These are phyloP conservation scores for Colletotrichum sp. DNA, from an alignment of 2,329 filamentous ascomycete species.

Conservation along the genomic window DNA sequence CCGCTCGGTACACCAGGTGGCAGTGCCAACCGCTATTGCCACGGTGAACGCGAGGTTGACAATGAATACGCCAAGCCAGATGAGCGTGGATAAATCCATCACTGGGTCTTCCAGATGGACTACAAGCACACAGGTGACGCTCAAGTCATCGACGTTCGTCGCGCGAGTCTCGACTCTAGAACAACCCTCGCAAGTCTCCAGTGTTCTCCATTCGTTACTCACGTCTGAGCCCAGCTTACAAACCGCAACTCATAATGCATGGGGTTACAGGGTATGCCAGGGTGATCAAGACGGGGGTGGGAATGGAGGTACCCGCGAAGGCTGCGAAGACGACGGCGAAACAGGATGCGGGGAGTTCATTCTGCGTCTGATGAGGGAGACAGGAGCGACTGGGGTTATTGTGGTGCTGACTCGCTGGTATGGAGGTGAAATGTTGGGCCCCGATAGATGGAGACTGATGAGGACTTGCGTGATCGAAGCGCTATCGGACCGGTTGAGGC, in stretches of 20 bases:
- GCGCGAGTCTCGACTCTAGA: conserved; percentile 54
- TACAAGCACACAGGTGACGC: conserved; percentile 54
- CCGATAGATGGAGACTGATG: conserved; percentile 69
- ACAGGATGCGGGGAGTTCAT: conserved; percentile 62
- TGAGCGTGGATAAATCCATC: neutral
- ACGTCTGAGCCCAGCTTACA: conserved; percentile 53
- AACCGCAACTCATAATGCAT: conserved; percentile 63
- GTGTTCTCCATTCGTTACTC: conserved; percentile 53
- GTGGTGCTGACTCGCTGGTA: conserved; percentile 69
- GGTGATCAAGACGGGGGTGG: neutral
- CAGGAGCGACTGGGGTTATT: conserved; percentile 54
- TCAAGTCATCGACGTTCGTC: conserved; percentile 62
- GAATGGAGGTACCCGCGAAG: conserved; percentile 43
- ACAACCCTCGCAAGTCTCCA: conserved; percentile 42
- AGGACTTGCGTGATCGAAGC: conserved; percentile 60
- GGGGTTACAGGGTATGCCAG: conserved; percentile 51
- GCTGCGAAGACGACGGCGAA: conserved; percentile 67
- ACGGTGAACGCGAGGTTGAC: neutral
- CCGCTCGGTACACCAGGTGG: conserved; percentile 13
- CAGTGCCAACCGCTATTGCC: conserved; percentile 8
- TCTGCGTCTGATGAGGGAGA: conserved; percentile 57
- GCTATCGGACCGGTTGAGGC: conserved; percentile 54
- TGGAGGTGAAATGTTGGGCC: conserved; percentile 65
- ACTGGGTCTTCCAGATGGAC: conserved; percentile 46
- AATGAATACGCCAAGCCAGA: neutral